Conservation (phyloP, 139 green algal species). For the Coccomyxa sp. region DNA sequence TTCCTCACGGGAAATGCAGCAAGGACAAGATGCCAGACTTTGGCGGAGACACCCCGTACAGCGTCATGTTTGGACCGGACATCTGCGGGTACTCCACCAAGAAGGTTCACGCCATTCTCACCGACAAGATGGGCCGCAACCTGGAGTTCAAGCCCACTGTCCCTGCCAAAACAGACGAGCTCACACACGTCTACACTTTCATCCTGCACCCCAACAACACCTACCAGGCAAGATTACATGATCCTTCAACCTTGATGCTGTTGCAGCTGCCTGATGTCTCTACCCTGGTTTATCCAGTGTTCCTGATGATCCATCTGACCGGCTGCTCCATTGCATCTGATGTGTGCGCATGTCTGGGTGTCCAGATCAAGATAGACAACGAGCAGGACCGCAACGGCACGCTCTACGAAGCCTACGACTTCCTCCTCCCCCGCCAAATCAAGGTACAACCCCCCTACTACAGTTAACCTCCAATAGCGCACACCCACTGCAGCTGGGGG, state of each 20-base stretch:
- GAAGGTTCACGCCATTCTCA: slow-evolving; percentile 86
- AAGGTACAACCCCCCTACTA: background rate
- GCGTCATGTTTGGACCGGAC: slow-evolving; percentile 98
- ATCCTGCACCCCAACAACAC: slow-evolving; percentile 68
- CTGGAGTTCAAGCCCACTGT: slow-evolving; percentile 67
- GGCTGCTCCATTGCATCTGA: too few species aligned
- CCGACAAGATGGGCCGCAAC: slow-evolving; percentile 67
- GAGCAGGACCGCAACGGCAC: background rate
- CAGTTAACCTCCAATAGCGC: too few species aligned
- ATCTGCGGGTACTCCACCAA: slow-evolving; percentile 80
- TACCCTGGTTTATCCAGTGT: background rate
- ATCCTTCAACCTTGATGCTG: too few species aligned
- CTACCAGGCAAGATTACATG: background rate
- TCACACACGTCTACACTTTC: slow-evolving; percentile 70
- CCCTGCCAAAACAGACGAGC: slow-evolving; percentile 40
- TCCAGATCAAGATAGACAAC: background rate
- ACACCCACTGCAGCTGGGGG: too few species aligned
- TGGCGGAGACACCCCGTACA: slow-evolving; percentile 81
- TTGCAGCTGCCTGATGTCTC: too few species aligned
- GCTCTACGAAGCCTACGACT: background rate
- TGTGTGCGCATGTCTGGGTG: too few species aligned
- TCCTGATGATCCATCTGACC: too few species aligned
- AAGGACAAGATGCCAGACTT: slow-evolving; percentile 48
- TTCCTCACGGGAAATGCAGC: background rate
- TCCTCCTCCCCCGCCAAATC: background rate